Evolutionary conservation across 768 basidiomycete genomes (phyloP).

Genomic region (Boletales sp.): DNA sequence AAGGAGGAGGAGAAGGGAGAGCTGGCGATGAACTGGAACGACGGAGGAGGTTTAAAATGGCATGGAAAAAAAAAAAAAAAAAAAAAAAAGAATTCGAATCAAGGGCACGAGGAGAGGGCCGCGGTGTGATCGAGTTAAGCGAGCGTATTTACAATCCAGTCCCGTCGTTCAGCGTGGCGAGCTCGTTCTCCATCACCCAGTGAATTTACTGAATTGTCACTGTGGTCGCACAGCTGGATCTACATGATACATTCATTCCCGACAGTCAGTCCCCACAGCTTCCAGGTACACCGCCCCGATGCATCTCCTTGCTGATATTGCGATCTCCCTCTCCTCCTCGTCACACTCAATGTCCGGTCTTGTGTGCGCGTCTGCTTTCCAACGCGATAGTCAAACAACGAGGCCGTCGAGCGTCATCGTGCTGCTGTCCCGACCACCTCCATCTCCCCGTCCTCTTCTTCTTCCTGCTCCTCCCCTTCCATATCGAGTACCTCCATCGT

Average conservation of each 20-base stretch:
- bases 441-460: constrained; percentile 29
- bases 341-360: constrained; percentile 41
- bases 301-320: no score
- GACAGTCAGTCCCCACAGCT: constrained; percentile 19
- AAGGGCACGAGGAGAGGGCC: constrained; percentile 61
- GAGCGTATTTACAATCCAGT: constrained; percentile 36
- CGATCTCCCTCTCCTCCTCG: no score
- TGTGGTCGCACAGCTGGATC: constrained; percentile 17
- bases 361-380: constrained; percentile 6
- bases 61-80: constrained; percentile 60
- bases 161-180: constrained; percentile 20
- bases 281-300: constrained; percentile 30
- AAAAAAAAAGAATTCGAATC: constrained; percentile 62
- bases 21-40: constrained; percentile 9
- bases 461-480: constrained; percentile 57
- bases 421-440: constrained; percentile 11
- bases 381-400: no score
- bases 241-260: constrained; percentile 31
- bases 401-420: no score
- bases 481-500: constrained; percentile 73
- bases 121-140: constrained; percentile 39
- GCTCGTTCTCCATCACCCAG: no score
- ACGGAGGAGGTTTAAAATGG: constrained; percentile 51
- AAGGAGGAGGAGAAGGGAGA: background rate
- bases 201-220: no score